Conservation (phyloP, 306 rosid genomes). For the Vigna unguiculata region DNA sequence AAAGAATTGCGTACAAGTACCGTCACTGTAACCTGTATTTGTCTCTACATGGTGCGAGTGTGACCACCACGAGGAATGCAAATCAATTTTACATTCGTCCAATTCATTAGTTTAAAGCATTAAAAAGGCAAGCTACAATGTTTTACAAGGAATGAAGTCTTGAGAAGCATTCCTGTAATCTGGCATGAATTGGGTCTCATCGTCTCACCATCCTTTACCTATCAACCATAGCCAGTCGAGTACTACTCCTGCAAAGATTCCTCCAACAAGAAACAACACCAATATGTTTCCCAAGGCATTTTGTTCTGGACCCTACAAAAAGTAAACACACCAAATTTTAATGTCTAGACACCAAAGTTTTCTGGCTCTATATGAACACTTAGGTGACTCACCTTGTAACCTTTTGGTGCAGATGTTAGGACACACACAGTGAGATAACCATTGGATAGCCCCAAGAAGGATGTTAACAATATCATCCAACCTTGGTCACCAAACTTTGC, state of each 20-base stretch:
- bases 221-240: constrained; percentile 96
- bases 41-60: background rate
- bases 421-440: constrained; percentile 92
- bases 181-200: constrained; percentile 51
- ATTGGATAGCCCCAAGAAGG: constrained; percentile 81
- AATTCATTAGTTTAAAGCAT: background rate
- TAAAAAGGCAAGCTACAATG: background rate
- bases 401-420: constrained; percentile 89
- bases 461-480: constrained; percentile 88
- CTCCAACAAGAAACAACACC: constrained; percentile 80
- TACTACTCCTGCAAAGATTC: constrained; percentile 87
- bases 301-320: constrained; percentile 91
- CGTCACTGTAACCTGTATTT: background rate
- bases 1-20: too few relatives aligned
- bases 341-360: background rate
- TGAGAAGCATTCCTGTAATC: background rate
- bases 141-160: background rate
- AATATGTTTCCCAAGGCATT: constrained; percentile 89
- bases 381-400: constrained; percentile 74
- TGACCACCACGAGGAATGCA: background rate
- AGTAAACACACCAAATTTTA: constrained; percentile 1
- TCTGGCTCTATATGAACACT: background rate
- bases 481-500: constrained; percentile 89
- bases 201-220: constrained; percentile 92
- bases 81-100: too few relatives aligned